A percentile compares a stretch with the other conserved stretches of the same genome.
Evolutionary conservation across 1,139 yeast genomes (phyloP).

Genomic region (Pichia sp.): DNA sequence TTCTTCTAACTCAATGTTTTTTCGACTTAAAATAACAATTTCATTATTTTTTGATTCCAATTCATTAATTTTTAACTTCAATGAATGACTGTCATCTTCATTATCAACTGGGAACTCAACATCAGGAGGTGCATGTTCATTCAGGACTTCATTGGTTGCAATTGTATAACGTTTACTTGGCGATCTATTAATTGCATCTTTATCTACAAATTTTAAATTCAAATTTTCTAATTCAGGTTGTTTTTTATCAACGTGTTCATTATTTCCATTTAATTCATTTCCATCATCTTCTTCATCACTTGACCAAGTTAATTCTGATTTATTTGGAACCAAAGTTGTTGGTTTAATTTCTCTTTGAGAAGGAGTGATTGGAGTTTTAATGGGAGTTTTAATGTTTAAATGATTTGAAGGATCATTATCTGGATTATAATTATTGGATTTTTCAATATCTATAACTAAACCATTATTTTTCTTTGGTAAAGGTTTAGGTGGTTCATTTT

Average conservation of each 20-base stretch:
- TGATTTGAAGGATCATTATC: constrained; percentile 2
- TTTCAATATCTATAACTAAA: constrained; percentile 7
- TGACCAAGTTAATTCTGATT: constrained; percentile 76
- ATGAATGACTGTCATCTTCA: constrained; percentile 1
- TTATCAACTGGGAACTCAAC: constrained; percentile 16
- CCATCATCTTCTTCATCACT: constrained; percentile 62
- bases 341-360: constrained; percentile 42
- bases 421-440: constrained; percentile 3
- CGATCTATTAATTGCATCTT: constrained; percentile 10
- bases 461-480: neutral
- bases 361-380: constrained; percentile 21
- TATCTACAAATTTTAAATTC: neutral
- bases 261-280: neutral
- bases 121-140: constrained; percentile 15
- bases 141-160: constrained; percentile 16
- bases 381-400: constrained; percentile 7
- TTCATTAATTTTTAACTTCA: constrained; percentile 5
- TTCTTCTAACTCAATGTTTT: constrained; percentile 18
- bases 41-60: neutral
- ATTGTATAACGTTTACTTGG: constrained; percentile 15
- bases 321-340: constrained; percentile 66
- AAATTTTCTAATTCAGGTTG: neutral
- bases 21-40: constrained; percentile 11
- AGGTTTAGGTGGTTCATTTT: neutral
- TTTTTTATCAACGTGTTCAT: neutral